phyloP scores from a whole-genome alignment of 306 rosid genomes.

The Cucurbita ficifolia region DNA sequence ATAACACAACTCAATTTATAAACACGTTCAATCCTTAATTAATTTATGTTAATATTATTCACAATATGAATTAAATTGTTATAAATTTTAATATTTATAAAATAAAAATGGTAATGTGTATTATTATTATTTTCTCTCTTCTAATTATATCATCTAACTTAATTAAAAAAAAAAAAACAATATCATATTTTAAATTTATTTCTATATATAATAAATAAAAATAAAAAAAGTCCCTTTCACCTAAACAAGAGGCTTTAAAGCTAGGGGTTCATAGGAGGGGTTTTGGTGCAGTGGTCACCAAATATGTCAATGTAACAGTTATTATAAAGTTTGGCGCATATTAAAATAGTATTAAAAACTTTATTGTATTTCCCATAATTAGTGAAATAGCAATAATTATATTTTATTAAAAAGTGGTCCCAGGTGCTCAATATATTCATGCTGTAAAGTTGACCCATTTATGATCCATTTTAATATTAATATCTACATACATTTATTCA shows the following conservation, averaged over 20 bases:
- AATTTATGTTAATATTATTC: too few species aligned
- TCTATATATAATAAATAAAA: too few species aligned
- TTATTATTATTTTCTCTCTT: too few species aligned
- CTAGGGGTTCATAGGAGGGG: background rate
- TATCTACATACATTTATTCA: background rate
- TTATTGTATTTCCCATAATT: background rate
- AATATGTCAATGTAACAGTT: background rate
- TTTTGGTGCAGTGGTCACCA: background rate
- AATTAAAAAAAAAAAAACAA: too few species aligned
- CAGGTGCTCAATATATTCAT: background rate
- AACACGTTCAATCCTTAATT: too few species aligned
- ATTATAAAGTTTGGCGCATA: background rate
- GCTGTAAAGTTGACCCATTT: background rate
- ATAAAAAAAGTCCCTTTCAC: background rate
- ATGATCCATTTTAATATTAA: background rate
- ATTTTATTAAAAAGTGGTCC: background rate
- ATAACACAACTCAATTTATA: too few species aligned
- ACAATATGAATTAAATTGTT: too few species aligned
- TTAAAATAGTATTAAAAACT: background rate
- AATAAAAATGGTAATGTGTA: too few species aligned
- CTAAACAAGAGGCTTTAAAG: background rate
- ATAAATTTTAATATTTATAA: too few species aligned
- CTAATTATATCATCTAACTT: too few species aligned
- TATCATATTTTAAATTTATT: too few species aligned
- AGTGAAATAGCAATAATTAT: background rate